These are phyloP conservation scores for Metschnikowia aberdeeniae DNA, from an alignment of 805 yeast genomes.

Conservation along the genomic window DNA sequence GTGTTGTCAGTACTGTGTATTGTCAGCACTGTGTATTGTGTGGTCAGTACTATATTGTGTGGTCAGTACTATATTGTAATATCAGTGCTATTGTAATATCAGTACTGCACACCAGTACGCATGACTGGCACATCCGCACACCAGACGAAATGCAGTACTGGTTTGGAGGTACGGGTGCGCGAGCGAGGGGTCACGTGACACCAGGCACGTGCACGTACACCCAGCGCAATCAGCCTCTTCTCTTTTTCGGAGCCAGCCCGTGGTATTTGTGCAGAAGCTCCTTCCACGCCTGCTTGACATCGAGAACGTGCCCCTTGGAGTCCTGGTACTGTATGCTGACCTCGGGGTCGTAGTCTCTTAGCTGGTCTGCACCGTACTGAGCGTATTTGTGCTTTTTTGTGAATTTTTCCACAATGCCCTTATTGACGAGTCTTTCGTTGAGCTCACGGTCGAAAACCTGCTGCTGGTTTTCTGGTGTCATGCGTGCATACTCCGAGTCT, in stretches of 20 bases:
- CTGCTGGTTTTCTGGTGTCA: conserved; percentile 28
- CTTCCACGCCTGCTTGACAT: conserved; percentile 72
- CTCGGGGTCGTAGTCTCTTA: conserved; percentile 40
- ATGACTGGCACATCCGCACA: no score
- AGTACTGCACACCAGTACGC: no score
- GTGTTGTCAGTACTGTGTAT: background rate
- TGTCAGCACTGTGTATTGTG: background rate
- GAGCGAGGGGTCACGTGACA: no score
- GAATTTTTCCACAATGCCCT: conserved; percentile 21
- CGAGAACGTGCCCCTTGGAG: conserved; percentile 54
- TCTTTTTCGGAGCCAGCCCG: conserved; percentile 40
- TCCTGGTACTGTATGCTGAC: conserved; percentile 60
- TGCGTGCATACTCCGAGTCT: conserved; percentile 24
- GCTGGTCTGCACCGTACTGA: conserved; percentile 12
- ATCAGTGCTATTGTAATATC: no score
- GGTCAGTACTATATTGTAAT: no score
- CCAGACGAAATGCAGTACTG: no score
- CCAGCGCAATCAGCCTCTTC: background rate
- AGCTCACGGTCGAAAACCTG: conserved; percentile 23
- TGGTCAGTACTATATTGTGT: no score
- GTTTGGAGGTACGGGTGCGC: no score
- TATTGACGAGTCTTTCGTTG: conserved; percentile 26
- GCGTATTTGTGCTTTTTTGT: conserved; percentile 8
- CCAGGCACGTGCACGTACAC: no score
- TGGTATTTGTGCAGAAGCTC: conserved; percentile 75